Base-by-base conservation (phyloP, 306 rosid genomes). In the Nissolia schottii region DNA sequence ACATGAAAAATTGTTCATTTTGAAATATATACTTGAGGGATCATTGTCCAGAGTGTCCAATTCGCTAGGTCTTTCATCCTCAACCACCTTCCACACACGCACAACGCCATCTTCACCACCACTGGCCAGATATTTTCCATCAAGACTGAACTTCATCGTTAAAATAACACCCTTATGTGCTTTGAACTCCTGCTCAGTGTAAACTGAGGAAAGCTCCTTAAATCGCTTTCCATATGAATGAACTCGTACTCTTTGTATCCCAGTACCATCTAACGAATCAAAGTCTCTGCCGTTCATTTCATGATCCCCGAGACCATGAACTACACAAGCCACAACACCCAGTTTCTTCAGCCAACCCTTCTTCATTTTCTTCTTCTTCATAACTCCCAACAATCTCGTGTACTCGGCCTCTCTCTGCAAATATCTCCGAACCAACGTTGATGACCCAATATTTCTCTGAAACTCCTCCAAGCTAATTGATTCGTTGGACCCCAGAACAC, bases 51-150 rank as follows among this genome's bases (percentile, higher is more conserved):
- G 63, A 79, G 75, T 71, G 75, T 86, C 80, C 40, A 84, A 43
- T 79, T 49, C 72, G 34, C 67, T 77, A n/a, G 78, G 63, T 81
- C 82, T 85, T 72, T 82, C 92, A 37, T 81, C 87, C 69, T 83
- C 93, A 58, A 83, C 50, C 79, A 92, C 92, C 85, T 80, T 78
- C 98, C 98, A 92, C 46, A 92, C 88, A 2, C 92, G 84, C 25
- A 92, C 91, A 12, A 86, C 49, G 13, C 91, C 90, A 84, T 92
- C 98, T 79, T 86, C 86, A 19, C 96, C 98, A 4, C 88, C 96
- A 73, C 85, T 92, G 53, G 98, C 98, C 50, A 92, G 69, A 75
- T 88, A 88, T 46, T 76, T 79, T 34, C 98, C 98, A 59, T 92
- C 96, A 38, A 57, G 85, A 69, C 96, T 92, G 79, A 92, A 92